Conservation (phyloP, 2,329 filamentous ascomycete genomes). For the Alternaria gansuensis region DNA sequence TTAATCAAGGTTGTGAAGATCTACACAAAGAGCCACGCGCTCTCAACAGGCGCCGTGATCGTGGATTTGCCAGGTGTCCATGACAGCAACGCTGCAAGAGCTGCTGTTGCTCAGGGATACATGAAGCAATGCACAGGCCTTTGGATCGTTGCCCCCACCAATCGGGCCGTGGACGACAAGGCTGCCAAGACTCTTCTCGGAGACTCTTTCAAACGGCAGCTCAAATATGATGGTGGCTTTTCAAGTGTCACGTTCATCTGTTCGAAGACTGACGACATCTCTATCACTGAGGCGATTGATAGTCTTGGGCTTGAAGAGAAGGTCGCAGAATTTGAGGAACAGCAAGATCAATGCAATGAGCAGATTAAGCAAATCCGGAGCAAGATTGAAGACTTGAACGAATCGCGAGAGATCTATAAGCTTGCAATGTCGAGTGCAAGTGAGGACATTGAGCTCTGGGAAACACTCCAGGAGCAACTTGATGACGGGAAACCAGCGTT, state of each 20-base stretch:
- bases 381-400: slow-evolving; percentile 41
- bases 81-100: slow-evolving; percentile 68
- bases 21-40: slow-evolving; percentile 59
- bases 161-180: slow-evolving; percentile 67
- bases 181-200: slow-evolving; percentile 66
- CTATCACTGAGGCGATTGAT: slow-evolving; percentile 56
- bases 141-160: slow-evolving; percentile 71
- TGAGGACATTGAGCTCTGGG: slow-evolving; percentile 59
- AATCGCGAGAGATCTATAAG: slow-evolving; percentile 49
- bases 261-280: slow-evolving; percentile 70
- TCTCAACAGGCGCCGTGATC: slow-evolving; percentile 64
- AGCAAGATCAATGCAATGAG: slow-evolving; percentile 27
- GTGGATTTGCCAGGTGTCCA: slow-evolving; percentile 68
- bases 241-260: slow-evolving; percentile 68
- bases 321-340: slow-evolving; percentile 41
- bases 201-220: slow-evolving; percentile 65
- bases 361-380: slow-evolving; percentile 30
- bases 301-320: slow-evolving; percentile 51
- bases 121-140: slow-evolving; percentile 68
- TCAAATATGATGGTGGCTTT: slow-evolving; percentile 67
- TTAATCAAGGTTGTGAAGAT: slow-evolving; percentile 65
- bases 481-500: slow-evolving; percentile 57
- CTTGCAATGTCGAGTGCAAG: slow-evolving; percentile 51
- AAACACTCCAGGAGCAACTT: slow-evolving; percentile 51
- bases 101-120: slow-evolving; percentile 66